Base-by-base conservation (phyloP, 768 basidiomycete genomes). In the Lentinula detonsa region DNA sequence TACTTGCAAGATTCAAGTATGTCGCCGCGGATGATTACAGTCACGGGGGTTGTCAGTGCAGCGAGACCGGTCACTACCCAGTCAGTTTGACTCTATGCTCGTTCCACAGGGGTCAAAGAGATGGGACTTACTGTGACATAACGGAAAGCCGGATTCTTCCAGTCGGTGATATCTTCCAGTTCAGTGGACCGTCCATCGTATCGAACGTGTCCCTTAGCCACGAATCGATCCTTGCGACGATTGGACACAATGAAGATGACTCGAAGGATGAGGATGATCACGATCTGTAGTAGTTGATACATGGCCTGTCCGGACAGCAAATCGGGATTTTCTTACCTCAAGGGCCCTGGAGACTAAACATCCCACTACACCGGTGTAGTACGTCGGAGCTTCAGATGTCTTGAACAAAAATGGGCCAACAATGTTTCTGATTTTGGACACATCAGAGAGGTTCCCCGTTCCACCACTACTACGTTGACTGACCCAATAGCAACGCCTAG, bases 341-440 rank as follows among this genome's bases (percentile, higher is more conserved):
- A 68, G 65, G 4, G 62, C 66, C 1, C 68, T 65, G 31, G 65
- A 66, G 33, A 68, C 65, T 64, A 68, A 64, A 60, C 65, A 69
- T 16, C 63, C 68, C 28, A 69, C 59, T 28, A 68, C 63, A 50
- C 68, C 68, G 18, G 68, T 69, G 40, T 63, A 49, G 56, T 68
- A 69, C 23, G 3, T 50, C 5, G 68, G 67, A 4, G 68, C 68
- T 42, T 69, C 65, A 9, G 60, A 59, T 40, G 64, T 64, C 11
- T 65, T 66, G 65, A 69, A 69, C n/a, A 69, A 48, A 61, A 69
- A 68, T 18, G 68, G 68, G 4, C 68, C 66, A 35, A 68, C 65
- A 42, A 68, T 67, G 50, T 68, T 68, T 3, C 67, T 68, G 45
- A 23, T n/a, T 7, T 23, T 15, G 8, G 21, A 5, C 10, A 31